Percentiles rank a stretch among this genome's conserved stretches.
Conservation (phyloP, 2,329 filamentous ascomycete species). For the Hymenoscyphus fraxineus region DNA sequence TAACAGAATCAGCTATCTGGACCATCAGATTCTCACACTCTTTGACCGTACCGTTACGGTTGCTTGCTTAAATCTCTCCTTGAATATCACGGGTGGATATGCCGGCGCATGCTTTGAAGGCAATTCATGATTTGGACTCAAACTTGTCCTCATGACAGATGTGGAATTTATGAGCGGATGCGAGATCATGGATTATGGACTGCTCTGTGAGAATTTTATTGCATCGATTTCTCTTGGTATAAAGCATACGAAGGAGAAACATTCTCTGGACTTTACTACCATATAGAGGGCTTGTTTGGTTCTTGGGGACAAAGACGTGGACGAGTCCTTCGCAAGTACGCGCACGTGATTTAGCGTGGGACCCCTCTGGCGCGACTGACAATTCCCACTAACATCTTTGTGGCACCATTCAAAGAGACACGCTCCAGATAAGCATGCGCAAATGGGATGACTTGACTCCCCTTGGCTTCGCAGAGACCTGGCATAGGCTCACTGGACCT, state of each 20-base stretch:
- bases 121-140: background rate
- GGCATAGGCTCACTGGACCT: too few relatives aligned
- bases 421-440: background rate
- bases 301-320: background rate
- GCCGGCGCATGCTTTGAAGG: background rate
- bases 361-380: too few relatives aligned
- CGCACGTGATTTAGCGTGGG: background rate
- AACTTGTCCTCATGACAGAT: background rate
- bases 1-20: background rate
- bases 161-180: slow-evolving; percentile 2
- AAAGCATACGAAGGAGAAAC: slow-evolving; percentile 1
- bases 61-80: background rate
- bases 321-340: slow-evolving; percentile 4
- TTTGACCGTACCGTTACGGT: background rate
- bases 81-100: background rate
- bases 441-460: background rate
- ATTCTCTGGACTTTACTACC: background rate
- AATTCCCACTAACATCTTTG: background rate
- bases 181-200: background rate
- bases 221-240: background rate
- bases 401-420: background rate
- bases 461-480: too few relatives aligned
- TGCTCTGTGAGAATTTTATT: background rate
- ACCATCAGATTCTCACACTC: background rate
- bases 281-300: background rate